Conservation (phyloP, 352 stramenopile genomes). For the Thraustochytrium striatum region DNA sequence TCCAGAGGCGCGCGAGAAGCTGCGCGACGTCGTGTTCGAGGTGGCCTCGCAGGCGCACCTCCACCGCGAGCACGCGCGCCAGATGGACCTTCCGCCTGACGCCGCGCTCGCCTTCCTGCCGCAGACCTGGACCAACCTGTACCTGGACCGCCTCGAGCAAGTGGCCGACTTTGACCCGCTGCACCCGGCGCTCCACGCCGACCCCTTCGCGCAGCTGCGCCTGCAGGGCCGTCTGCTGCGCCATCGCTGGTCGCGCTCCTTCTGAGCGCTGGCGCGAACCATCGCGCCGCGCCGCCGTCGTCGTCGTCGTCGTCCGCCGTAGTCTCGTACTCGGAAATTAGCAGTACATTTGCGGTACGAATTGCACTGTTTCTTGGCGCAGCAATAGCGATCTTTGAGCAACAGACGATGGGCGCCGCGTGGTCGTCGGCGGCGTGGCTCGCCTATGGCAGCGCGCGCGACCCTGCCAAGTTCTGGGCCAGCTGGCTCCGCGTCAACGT, state of each 20-base stretch:
- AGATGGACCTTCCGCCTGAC: constrained; percentile 61
- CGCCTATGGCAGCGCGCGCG: neutral
- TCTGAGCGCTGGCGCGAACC: too few relatives aligned
- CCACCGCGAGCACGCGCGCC: constrained; percentile 69
- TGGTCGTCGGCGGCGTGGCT: neutral
- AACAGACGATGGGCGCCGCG: constrained; percentile 6
- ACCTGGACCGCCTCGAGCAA: constrained; percentile 53
- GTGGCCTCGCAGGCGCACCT: constrained; percentile 73
- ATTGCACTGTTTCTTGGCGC: too few relatives aligned
- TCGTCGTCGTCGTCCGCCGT: too few relatives aligned
- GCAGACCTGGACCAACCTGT: constrained; percentile 59
- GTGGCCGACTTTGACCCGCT: constrained; percentile 53
- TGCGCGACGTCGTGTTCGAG: constrained; percentile 76
- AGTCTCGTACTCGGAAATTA: too few relatives aligned
- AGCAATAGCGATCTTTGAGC: neutral
- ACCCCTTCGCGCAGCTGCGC: neutral
- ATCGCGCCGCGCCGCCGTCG: too few relatives aligned
- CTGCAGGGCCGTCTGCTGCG: constrained; percentile 20
- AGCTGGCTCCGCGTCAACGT: neutral
- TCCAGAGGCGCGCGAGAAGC: constrained; percentile 54
- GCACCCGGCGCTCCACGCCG: constrained; percentile 47
- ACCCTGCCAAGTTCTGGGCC: neutral
- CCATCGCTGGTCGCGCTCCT: neutral
- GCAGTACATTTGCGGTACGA: too few relatives aligned
- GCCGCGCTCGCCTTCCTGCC: constrained; percentile 68